phyloP scores from a whole-genome alignment of 2,329 filamentous ascomycete genomes.

The Microascus cirrosus region DNA sequence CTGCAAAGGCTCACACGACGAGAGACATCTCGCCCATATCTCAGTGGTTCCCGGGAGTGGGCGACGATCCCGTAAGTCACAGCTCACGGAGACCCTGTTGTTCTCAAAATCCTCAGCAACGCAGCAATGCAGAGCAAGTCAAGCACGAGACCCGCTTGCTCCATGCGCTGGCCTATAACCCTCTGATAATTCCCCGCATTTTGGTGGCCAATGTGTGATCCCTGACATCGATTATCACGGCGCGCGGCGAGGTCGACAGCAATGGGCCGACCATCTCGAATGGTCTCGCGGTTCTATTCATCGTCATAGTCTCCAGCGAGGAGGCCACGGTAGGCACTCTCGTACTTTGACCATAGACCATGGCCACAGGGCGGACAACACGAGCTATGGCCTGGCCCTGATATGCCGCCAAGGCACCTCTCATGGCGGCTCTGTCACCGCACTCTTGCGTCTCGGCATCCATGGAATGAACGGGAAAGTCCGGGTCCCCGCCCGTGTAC shows the following conservation, averaged over 20 bases:
- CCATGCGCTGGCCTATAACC: not conserved
- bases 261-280: not conserved
- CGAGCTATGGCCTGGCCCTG: not conserved
- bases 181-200: not conserved
- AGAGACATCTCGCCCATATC: not conserved
- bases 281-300: not conserved
- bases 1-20: not conserved
- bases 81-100: not conserved
- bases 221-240: constrained; percentile 2
- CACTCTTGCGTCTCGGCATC: not conserved
- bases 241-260: constrained; percentile 1
- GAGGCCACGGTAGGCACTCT: not conserved
- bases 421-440: not conserved
- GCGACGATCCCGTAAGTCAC: too few species aligned
- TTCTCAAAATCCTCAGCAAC: not conserved
- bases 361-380: not conserved
- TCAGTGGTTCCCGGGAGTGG: not conserved
- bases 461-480: not conserved
- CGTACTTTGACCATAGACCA: not conserved
- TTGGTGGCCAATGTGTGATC: not conserved
- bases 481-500: not conserved
- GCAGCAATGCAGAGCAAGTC: constrained; percentile 1
- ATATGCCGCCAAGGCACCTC: not conserved
- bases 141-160: not conserved
- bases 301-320: not conserved